Conservation (phyloP, 257 asterid genomes). For the Solanum corneliomulleri region DNA sequence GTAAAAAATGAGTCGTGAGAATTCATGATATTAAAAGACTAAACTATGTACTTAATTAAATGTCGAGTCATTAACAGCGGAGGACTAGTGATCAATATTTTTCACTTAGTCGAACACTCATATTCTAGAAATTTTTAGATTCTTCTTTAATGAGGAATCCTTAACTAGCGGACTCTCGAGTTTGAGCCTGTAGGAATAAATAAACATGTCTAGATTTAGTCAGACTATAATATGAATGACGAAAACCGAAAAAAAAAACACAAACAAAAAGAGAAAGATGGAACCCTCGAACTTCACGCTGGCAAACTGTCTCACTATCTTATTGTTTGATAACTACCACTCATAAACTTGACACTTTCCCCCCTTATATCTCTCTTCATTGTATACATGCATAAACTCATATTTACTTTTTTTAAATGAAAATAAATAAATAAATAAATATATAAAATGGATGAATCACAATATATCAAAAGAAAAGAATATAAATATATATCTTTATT, state of each 20-base stretch:
- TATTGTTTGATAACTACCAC: slow-evolving; percentile 4
- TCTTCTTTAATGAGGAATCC: not conserved
- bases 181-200: not conserved
- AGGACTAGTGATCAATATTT: not conserved
- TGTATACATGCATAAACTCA: not conserved
- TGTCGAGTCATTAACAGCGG: no score
- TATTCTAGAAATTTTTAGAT: no score
- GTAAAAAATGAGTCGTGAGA: accelerated
- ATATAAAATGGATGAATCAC: not conserved
- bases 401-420: no score
- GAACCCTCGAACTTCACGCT: slow-evolving; percentile 6
- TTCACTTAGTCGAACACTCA: no score
- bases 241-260: no score
- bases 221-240: accelerated
- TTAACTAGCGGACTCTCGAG: not conserved
- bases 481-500: not conserved
- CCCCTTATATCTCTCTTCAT: not conserved
- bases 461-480: not conserved
- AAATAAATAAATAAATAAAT: not conserved
- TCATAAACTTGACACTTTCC: not conserved
- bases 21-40: not conserved
- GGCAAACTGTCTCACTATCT: slow-evolving; percentile 9
- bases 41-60: no score
- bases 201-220: not conserved
- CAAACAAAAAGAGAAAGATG: not conserved